Percentiles rank a stretch among this genome's conserved stretches.
Conservation (phyloP, 306 rosid genomes). For the Casuarina cunninghamiana region DNA sequence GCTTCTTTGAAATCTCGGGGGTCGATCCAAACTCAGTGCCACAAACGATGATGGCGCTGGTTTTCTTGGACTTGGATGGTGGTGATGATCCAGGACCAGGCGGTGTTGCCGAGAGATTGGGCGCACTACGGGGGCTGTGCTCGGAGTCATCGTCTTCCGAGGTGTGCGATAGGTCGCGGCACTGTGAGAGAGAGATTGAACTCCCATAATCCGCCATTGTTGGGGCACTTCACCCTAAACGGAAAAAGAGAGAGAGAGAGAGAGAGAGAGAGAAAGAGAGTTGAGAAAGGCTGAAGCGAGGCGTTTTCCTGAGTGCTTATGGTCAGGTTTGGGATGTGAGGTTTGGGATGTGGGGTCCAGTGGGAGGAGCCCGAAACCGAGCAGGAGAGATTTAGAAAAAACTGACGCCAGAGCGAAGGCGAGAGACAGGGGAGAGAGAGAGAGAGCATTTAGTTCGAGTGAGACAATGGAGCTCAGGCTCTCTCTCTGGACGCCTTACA, state of each 20-base stretch:
- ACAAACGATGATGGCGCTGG: background rate
- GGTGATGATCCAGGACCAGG: constrained; percentile 6
- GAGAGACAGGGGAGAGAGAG: background rate
- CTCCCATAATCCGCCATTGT: constrained; percentile 34
- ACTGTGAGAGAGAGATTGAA: constrained; percentile 26
- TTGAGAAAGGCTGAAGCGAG: background rate
- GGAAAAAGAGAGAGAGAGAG: background rate
- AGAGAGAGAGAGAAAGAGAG: background rate
- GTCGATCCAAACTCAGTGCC: background rate
- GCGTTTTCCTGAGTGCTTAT: background rate
- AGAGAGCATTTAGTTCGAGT: background rate
- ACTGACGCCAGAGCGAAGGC: background rate
- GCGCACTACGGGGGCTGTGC: constrained; percentile 30
- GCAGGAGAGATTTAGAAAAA: background rate
- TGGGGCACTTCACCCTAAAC: background rate
- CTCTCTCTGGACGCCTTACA: too few species aligned
- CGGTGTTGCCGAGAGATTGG: background rate
- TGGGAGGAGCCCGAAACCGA: background rate
- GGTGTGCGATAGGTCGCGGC: constrained; percentile 22
- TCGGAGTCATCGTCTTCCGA: constrained; percentile 33
- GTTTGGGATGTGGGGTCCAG: background rate
- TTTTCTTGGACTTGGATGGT: constrained; percentile 13
- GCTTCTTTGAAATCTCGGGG: constrained; percentile 25
- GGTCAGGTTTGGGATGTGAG: background rate
- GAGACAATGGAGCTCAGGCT: too few species aligned